These are phyloP conservation scores for Ogataea methylovora DNA, from an alignment of 805 yeast genomes.

Conservation along the genomic window DNA sequence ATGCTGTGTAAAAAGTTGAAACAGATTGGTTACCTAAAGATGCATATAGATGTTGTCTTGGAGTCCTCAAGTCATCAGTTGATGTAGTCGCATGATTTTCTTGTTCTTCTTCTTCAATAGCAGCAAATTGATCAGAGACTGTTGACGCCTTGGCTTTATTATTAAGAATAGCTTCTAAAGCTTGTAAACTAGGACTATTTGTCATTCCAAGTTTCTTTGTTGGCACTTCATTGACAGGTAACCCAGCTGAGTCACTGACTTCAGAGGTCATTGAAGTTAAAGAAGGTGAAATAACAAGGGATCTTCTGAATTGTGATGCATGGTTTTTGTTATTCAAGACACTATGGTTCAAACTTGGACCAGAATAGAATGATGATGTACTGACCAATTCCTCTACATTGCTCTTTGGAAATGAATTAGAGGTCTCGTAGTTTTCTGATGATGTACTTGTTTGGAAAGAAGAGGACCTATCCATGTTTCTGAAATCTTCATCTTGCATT, in stretches of 20 bases:
- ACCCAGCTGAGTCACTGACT: not conserved
- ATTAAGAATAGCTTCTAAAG: conserved; percentile 24
- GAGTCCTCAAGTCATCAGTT: not conserved
- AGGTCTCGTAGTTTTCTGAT: conserved; percentile 13
- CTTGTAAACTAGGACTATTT: conserved; percentile 29
- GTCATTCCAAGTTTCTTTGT: conserved; percentile 23
- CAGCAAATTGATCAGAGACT: not conserved
- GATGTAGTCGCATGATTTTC: not conserved
- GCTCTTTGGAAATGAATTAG: conserved; percentile 1
- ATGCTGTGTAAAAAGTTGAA: conserved; percentile 24
- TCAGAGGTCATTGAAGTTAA: conserved; percentile 16
- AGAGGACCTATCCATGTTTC: conserved; percentile 23
- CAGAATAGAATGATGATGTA: conserved; percentile 15
- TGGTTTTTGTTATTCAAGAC: conserved; percentile 16
- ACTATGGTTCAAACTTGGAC: conserved; percentile 20
- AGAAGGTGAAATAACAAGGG: conserved; percentile 26
- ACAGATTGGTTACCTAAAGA: conserved; percentile 15
- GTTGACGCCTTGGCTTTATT: conserved; percentile 8
- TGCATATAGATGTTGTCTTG: not conserved
- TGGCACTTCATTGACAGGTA: conserved; percentile 17
- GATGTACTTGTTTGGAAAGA: conserved; percentile 30
- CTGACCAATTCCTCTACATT: not conserved
- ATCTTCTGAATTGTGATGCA: conserved; percentile 22
- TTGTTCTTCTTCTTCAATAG: not conserved
- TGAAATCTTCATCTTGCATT: conserved; percentile 27